phyloP scores from a whole-genome alignment of 1,284 basidiomycete species.

The Grifola frondosa region DNA sequence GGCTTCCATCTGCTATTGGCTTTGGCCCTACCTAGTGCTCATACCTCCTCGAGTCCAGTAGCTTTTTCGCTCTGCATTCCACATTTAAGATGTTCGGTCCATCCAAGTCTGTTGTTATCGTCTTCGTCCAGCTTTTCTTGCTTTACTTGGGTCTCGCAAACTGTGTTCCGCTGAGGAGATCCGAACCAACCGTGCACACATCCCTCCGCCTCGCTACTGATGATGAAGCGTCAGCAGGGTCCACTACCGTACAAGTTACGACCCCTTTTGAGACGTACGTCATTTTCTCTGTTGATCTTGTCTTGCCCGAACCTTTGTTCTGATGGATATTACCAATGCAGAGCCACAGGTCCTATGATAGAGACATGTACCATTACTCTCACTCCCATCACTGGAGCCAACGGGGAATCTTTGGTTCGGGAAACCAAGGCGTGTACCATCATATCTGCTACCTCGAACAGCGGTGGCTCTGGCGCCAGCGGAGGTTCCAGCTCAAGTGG shows the following conservation, averaged over 20 bases:
- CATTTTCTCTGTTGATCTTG: conserved; percentile 1
- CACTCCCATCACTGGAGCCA: conserved; percentile 45
- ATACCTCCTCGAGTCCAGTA: too few relatives aligned
- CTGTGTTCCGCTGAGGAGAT: conserved; percentile 23
- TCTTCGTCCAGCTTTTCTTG: conserved; percentile 33
- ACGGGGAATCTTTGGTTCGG: conserved; percentile 51
- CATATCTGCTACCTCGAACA: conserved; percentile 27
- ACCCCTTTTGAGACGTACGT: conserved; percentile 37
- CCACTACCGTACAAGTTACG: conserved; percentile 32
- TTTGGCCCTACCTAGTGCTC: conserved; percentile 9
- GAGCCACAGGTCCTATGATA: conserved; percentile 49
- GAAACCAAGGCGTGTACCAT: conserved; percentile 61
- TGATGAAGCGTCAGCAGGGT: conserved; percentile 20
- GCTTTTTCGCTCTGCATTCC: conserved; percentile 13
- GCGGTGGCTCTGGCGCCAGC: conserved; percentile 15
- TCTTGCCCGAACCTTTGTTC: background rate
- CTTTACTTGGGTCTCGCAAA: conserved; percentile 28
- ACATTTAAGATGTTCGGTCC: conserved; percentile 33
- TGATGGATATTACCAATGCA: conserved; percentile 12
- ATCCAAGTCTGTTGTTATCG: conserved; percentile 34
- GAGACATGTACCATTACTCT: conserved; percentile 66
- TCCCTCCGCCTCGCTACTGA: conserved; percentile 21
- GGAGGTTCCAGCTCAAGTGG: too few relatives aligned
- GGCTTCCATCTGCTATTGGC: conserved; percentile 40
- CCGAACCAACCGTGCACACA: conserved; percentile 13